phyloP scores from a whole-genome alignment of 345 rosid species.

The Salix exigua region DNA sequence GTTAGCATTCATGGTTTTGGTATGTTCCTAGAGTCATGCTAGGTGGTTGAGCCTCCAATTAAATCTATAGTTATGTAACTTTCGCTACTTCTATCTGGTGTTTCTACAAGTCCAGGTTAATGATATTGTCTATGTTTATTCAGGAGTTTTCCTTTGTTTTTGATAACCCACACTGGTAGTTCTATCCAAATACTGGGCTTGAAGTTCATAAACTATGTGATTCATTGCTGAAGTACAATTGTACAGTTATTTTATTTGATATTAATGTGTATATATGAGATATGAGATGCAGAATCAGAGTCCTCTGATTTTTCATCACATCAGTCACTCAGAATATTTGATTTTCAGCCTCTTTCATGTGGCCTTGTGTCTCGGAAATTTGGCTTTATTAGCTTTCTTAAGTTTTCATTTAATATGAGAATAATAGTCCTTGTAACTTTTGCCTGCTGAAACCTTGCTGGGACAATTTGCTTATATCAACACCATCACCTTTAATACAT shows the following conservation, averaged over 20 bases:
- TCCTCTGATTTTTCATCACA: neutral
- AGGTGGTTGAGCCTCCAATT: neutral
- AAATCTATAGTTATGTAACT: neutral
- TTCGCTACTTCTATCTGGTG: neutral
- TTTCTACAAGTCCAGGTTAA: neutral
- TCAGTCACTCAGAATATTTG: neutral
- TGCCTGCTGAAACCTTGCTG: neutral
- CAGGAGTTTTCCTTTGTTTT: neutral
- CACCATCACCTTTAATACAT: neutral
- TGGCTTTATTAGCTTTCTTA: neutral
- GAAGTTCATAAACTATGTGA: neutral
- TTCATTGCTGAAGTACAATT: neutral
- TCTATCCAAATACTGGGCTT: neutral
- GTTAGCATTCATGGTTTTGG: neutral
- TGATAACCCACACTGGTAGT: neutral
- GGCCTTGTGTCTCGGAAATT: neutral
- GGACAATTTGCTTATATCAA: neutral
- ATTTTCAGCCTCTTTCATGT: neutral
- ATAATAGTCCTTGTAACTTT: neutral
- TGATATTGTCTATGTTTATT: neutral
- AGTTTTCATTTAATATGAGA: neutral
- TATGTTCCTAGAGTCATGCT: neutral
- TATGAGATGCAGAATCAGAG: neutral
- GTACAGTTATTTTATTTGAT: neutral
- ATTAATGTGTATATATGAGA: neutral